These are phyloP conservation scores for Mallotus repandus DNA, from an alignment of 441 rosid species.

Conservation along the genomic window DNA sequence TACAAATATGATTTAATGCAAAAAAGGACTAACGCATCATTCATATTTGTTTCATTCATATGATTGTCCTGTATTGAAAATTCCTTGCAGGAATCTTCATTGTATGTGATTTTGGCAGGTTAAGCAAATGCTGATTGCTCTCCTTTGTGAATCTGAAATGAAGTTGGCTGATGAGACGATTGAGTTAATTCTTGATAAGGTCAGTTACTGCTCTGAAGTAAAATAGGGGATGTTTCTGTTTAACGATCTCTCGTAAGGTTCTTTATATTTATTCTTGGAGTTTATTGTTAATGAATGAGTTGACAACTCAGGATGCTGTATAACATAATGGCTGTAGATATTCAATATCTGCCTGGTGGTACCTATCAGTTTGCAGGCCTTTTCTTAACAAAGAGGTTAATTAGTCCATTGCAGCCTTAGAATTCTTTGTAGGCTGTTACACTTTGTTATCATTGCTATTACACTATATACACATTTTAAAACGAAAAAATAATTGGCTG, in stretches of 20 bases:
- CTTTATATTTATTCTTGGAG: not conserved
- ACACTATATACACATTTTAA: not conserved
- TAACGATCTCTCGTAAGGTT: not conserved
- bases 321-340: too few species aligned
- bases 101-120: constrained; percentile 60
- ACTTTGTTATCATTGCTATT: not conserved
- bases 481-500: not conserved
- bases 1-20: not conserved
- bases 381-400: not conserved
- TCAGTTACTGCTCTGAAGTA: constrained; percentile 25
- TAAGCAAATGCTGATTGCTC: constrained; percentile 95
- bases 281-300: not conserved
- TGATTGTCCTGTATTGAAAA: constrained; percentile 12
- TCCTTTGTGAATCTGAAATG: constrained; percentile 88
- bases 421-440: too few species aligned
- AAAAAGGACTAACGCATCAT: not conserved
- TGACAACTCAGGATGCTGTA: too few species aligned
- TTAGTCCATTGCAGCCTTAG: not conserved
- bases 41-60: constrained; percentile 17
- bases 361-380: not conserved
- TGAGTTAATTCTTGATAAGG: constrained; percentile 94
- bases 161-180: constrained; percentile 91
- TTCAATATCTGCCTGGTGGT: not conserved
- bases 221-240: not conserved
- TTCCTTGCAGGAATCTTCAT: constrained; percentile 31